phyloP scores from a whole-genome alignment of 495 filamentous ascomycete species.

The Penicillium steckii region DNA sequence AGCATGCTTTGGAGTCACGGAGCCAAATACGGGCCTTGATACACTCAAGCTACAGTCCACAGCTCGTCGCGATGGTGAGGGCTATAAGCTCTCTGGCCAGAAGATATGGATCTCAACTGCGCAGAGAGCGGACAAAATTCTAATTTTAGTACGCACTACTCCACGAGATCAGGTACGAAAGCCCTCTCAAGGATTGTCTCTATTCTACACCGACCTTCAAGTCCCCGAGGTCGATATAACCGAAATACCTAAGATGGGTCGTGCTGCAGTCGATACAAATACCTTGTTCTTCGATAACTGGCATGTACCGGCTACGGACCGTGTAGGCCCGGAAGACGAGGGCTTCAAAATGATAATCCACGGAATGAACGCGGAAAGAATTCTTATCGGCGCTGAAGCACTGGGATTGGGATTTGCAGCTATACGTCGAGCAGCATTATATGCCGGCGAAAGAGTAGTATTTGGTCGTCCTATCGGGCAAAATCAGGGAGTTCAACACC shows the following conservation, averaged over 20 bases:
- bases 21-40: constrained; percentile 68
- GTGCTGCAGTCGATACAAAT: constrained; percentile 71
- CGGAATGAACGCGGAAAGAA: constrained; percentile 80
- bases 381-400: constrained; percentile 72
- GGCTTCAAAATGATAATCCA: constrained; percentile 76
- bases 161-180: constrained; percentile 61
- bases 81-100: constrained; percentile 64
- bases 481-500: constrained; percentile 74
- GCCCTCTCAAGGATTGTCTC: constrained; percentile 64
- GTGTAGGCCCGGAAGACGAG: constrained; percentile 65
- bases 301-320: constrained; percentile 50
- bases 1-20: constrained; percentile 66
- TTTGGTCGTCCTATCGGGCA: constrained; percentile 69
- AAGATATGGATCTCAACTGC: constrained; percentile 83
- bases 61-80: constrained; percentile 44
- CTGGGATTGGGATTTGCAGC: constrained; percentile 73
- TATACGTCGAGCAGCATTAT: constrained; percentile 59
- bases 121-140: constrained; percentile 70
- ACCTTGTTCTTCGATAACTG: constrained; percentile 80
- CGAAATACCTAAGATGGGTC: constrained; percentile 64
- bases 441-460: constrained; percentile 63
- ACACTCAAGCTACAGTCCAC: constrained; percentile 63
- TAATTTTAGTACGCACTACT: constrained; percentile 71
- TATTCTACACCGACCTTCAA: constrained; percentile 77
- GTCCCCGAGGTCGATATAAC: constrained; percentile 17